These are phyloP conservation scores for Aspergillus nomiae DNA, from an alignment of 2,329 filamentous ascomycete species.

Conservation along the genomic window DNA sequence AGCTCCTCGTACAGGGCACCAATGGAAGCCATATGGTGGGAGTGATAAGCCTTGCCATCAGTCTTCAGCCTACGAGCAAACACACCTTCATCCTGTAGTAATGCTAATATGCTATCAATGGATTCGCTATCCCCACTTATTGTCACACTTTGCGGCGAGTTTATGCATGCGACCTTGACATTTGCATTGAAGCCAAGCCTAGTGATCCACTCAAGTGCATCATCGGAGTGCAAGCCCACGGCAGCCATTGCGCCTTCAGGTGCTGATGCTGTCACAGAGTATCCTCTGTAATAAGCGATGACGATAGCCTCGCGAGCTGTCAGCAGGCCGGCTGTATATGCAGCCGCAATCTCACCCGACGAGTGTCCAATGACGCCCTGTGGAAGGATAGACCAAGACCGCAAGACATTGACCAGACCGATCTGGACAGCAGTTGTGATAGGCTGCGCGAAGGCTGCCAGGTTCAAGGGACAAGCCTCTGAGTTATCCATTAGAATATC, in stretches of 20 bases:
- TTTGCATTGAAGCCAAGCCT: not conserved
- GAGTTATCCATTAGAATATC: not conserved
- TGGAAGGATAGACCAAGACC: constrained; percentile 46
- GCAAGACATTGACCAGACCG: constrained; percentile 47
- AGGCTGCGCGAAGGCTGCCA: not conserved
- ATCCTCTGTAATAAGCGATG: constrained; percentile 13
- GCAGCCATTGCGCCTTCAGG: constrained; percentile 8
- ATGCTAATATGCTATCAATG: constrained; percentile 22
- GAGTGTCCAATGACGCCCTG: constrained; percentile 49
- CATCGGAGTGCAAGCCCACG: constrained; percentile 2
- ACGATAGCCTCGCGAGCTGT: constrained; percentile 7
- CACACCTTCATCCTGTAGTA: constrained; percentile 21
- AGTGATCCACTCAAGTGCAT: not conserved
- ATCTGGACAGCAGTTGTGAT: constrained; percentile 47
- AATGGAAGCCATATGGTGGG: constrained; percentile 21
- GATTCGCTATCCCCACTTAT: constrained; percentile 20
- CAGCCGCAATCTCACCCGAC: constrained; percentile 53
- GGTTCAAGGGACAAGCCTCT: not conserved
- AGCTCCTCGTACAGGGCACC: too few species aligned
- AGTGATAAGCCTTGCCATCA: constrained; percentile 23
- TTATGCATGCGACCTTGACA: not conserved
- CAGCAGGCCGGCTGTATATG: constrained; percentile 44
- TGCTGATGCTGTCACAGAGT: not conserved
- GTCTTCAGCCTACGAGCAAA: constrained; percentile 20
- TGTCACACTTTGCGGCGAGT: constrained; percentile 17